These are phyloP conservation scores for Aspergillus pseudoterreus DNA, from an alignment of 2,329 filamentous ascomycete genomes.

Conservation along the genomic window DNA sequence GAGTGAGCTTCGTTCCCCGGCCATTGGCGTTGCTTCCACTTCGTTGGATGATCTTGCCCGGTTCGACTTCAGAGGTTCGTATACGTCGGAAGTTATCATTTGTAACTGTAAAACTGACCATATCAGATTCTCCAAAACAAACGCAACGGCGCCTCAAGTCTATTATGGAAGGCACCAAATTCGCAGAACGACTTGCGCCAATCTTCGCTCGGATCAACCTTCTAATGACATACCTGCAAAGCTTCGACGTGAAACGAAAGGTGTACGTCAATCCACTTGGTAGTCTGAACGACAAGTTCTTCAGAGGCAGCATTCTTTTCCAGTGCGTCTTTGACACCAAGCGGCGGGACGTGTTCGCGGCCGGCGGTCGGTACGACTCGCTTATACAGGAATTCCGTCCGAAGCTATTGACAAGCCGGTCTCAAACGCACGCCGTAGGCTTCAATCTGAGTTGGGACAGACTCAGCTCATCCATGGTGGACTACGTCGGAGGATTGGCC, in stretches of 20 bases:
- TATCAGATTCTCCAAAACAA: constrained; percentile 66
- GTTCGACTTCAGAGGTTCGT: constrained; percentile 80
- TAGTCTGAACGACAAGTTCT: constrained; percentile 90
- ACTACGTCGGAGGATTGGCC: constrained; percentile 47
- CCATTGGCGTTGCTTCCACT: constrained; percentile 79
- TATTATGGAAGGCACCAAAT: constrained; percentile 54
- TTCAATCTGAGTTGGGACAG: constrained; percentile 89
- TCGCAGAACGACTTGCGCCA: constrained; percentile 48
- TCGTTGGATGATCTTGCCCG: constrained; percentile 84
- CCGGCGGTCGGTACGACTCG: constrained; percentile 87
- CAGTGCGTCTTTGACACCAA: constrained; percentile 87
- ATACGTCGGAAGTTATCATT: constrained; percentile 32
- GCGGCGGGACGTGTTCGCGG: constrained; percentile 78
- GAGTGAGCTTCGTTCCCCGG: constrained; percentile 73
- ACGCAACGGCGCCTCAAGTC: constrained; percentile 61
- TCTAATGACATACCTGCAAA: constrained; percentile 71
- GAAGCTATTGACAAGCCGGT: constrained; percentile 58
- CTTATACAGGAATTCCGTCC: constrained; percentile 81
- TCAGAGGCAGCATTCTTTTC: constrained; percentile 79
- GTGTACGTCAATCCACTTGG: constrained; percentile 81
- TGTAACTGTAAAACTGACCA: constrained; percentile 48
- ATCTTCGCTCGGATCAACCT: constrained; percentile 75
- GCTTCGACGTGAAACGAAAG: constrained; percentile 70
- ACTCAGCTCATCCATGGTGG: constrained; percentile 60
- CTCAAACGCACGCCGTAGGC: constrained; percentile 78